These are phyloP conservation scores for Lippia alba DNA, from an alignment of 305 asterid species.

Conservation along the genomic window DNA sequence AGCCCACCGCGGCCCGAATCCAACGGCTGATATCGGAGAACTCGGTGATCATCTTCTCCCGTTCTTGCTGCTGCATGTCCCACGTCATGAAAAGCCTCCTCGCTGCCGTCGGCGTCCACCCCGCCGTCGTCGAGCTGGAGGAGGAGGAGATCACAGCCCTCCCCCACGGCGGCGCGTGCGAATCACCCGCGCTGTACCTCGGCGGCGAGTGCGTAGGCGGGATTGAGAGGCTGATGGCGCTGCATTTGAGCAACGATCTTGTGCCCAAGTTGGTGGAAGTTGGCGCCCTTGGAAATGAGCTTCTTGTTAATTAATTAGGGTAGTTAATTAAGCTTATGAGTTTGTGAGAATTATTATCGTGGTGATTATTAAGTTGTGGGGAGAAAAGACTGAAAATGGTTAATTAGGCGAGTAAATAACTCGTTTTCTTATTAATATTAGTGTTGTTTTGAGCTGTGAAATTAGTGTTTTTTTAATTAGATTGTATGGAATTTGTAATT, in stretches of 20 bases:
- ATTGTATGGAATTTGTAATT: not conserved
- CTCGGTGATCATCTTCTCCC: conserved; percentile 74
- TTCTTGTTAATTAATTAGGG: conserved; percentile 34
- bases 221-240: conserved; percentile 73
- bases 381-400: not conserved
- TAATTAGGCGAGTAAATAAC: not conserved
- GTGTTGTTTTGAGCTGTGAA: not conserved
- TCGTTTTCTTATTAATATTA: conserved; percentile 8
- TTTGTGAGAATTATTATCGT: not conserved
- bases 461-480: conserved; percentile 5
- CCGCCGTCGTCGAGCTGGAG: conserved; percentile 79
- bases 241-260: conserved; percentile 79
- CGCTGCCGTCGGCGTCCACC: conserved; percentile 71
- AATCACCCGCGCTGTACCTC: conserved; percentile 65
- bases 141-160: conserved; percentile 60
- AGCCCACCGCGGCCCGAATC: conserved; percentile 76
- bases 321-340: not conserved
- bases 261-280: conserved; percentile 84
- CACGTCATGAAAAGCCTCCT: conserved; percentile 81
- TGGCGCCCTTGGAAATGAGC: conserved; percentile 61
- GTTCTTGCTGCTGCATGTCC: conserved; percentile 88
- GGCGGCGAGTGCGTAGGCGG: conserved; percentile 92
- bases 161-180: conserved; percentile 18
- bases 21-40: conserved; percentile 74
- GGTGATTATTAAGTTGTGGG: not conserved